Conservation (phyloP, 345 rosid species). For the Brassica cretica region DNA sequence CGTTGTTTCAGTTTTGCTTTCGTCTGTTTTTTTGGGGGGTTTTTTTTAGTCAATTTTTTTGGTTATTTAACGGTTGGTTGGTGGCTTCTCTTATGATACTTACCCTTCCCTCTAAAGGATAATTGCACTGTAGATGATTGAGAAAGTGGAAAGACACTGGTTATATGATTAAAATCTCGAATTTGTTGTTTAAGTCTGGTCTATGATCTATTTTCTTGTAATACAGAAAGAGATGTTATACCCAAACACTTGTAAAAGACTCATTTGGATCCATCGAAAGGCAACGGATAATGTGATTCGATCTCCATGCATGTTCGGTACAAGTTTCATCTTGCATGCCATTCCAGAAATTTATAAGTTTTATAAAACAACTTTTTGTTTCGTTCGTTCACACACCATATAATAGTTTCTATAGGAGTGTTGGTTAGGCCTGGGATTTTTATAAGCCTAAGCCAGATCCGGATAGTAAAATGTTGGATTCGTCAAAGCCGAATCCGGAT, state of each 20-base stretch:
- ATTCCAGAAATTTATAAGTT: neutral
- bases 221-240: neutral
- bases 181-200: neutral
- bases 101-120: neutral
- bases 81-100: slow-evolving; percentile 5
- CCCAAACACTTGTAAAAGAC: neutral
- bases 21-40: neutral
- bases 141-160: slow-evolving; percentile 25
- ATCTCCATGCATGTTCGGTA: neutral
- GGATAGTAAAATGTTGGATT: no score
- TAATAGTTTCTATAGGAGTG: neutral
- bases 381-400: no score
- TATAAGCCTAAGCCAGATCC: no score
- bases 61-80: slow-evolving; percentile 6
- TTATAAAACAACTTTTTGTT: neutral
- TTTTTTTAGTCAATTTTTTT: neutral
- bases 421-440: neutral
- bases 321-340: neutral
- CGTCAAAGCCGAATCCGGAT: no score
- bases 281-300: neutral
- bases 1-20: slow-evolving; percentile 22
- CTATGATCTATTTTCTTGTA: neutral
- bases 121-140: slow-evolving; percentile 25
- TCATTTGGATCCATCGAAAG: neutral
- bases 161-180: slow-evolving; percentile 11